Evolutionary conservation across 768 basidiomycete species (phyloP).

Genomic region (Trametes cubensis): DNA sequence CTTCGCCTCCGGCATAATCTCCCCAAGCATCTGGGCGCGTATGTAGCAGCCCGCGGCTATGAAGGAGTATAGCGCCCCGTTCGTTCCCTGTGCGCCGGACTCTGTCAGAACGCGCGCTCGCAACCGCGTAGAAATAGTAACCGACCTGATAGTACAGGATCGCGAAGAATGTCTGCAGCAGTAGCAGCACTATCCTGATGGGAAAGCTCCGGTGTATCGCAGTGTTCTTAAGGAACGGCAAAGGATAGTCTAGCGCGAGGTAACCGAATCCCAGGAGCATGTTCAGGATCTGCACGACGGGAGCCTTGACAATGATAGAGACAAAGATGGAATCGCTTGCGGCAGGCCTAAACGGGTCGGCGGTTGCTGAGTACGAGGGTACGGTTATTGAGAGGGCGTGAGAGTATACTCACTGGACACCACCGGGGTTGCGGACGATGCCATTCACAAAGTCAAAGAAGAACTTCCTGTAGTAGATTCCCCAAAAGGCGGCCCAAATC

Average conservation of each 20-base stretch:
- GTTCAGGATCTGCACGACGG: conserved; percentile 70
- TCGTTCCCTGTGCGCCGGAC: conserved; percentile 66
- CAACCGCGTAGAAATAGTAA: not conserved
- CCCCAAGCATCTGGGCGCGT: conserved; percentile 66
- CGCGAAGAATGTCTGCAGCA: conserved; percentile 63
- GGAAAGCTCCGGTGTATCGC: conserved; percentile 67
- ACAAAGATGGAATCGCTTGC: conserved; percentile 65
- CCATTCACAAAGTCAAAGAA: conserved; percentile 96
- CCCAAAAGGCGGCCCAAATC: conserved; percentile 82
- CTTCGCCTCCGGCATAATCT: conserved; percentile 68
- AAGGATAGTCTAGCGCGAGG: conserved; percentile 72
- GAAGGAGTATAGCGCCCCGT: conserved; percentile 78
- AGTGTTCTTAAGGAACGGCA: conserved; percentile 57
- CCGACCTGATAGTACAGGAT: conserved; percentile 79
- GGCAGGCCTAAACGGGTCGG: conserved; percentile 50
- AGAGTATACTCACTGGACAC: conserved; percentile 63
- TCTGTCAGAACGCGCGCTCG: not conserved
- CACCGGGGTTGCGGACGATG: conserved; percentile 75
- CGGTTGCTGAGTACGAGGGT: conserved; percentile 10
- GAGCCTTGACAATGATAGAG: conserved; percentile 73
- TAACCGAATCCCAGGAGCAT: conserved; percentile 63
- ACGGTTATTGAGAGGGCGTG: conserved; percentile 3
- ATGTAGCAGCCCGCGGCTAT: conserved; percentile 70
- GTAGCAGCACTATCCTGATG: conserved; percentile 61
- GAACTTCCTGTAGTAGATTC: conserved; percentile 86